Base-by-base conservation (phyloP, 495 filamentous ascomycete species). In the Podospora tetraspora region DNA sequence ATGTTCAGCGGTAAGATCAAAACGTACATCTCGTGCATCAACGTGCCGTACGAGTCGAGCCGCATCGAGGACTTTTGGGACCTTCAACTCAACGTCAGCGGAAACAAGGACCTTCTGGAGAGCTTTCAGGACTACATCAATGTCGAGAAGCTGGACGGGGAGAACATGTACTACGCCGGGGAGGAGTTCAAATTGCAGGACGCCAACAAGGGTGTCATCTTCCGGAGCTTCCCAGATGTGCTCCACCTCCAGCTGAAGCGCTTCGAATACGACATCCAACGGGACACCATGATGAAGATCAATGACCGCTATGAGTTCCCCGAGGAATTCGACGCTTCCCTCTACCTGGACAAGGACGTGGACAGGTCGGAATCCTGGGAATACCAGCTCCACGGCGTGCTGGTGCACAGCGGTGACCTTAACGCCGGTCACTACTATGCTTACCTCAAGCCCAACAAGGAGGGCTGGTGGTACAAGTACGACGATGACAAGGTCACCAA, bases 371-470 rank as follows among this genome's bases (percentile, higher is more conserved):
- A 97, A 74, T 84, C 94, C 1, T 97, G 93, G 86, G 81, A 88
- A 62, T 99, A 98, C 77, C 87, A 96, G 74, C 81, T 99, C 21
- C 95, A 98, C 75, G 94, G 95, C 69, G 95, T 99, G 12, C 81
- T 99, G 60, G 95, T 99, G 4, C 95, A 99, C 74, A 97, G 92
- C 70, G 95, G 95, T 61, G 95, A 97, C 73, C 84, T 97, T 56
- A 97, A 98, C 78, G 94, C 96, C 13, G 95, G 95, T n/a, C 95
- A 99, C 78, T 99, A 99, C 79, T 99, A 98, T 76, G 95, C 95
- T 1, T 99, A 97, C 79, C 77, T 99, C 69, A 97, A 96, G 77
- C 95, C 96, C 0, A 87, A 88, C 67, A 94, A 95, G 76, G 92
- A 96, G 68, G 93, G 94, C 25, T 86, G 90, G 78, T 99, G 97